phyloP scores from a whole-genome alignment of 768 basidiomycete species.

The Trametopsis cervina region DNA sequence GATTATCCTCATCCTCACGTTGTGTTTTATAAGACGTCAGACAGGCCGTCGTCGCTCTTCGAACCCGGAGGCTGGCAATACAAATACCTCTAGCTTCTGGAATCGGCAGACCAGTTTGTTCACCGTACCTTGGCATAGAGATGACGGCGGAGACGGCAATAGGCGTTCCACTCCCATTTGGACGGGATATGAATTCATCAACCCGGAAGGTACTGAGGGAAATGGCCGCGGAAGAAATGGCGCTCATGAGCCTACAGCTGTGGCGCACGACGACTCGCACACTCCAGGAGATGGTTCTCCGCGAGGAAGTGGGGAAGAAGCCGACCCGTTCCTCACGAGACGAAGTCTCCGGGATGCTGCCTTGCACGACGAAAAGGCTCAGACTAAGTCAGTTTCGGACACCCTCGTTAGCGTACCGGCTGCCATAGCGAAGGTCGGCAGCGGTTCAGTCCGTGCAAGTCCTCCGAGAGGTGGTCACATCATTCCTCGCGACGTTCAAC shows the following conservation, averaged over 20 bases:
- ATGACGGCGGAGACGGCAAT: not conserved
- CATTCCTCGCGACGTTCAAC: slow-evolving; percentile 29
- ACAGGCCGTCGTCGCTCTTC: slow-evolving; percentile 11
- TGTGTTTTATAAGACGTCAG: slow-evolving; percentile 33
- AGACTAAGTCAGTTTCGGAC: slow-evolving; percentile 20
- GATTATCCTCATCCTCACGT: slow-evolving; percentile 44
- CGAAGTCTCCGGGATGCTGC: slow-evolving; percentile 17
- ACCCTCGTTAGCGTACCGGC: slow-evolving; percentile 25
- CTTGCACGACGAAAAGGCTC: slow-evolving; percentile 15
- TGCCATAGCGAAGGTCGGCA: slow-evolving; percentile 11
- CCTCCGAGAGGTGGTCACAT: slow-evolving; percentile 29
- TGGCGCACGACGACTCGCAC: not conserved
- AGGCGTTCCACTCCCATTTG: slow-evolving; percentile 21
- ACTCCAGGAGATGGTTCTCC: slow-evolving; percentile 59
- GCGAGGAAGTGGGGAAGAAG: slow-evolving; percentile 62
- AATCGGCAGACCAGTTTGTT: slow-evolving; percentile 31
- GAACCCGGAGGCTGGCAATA: slow-evolving; percentile 18
- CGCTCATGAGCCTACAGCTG: slow-evolving; percentile 1
- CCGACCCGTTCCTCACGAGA: slow-evolving; percentile 44
- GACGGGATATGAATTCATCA: slow-evolving; percentile 27
- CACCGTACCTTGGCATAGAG: slow-evolving; percentile 6
- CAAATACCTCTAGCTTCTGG: slow-evolving; percentile 26
- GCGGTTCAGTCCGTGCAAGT: slow-evolving; percentile 21
- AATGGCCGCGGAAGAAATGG: slow-evolving; percentile 6
- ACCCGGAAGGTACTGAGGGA: slow-evolving; percentile 15